Evolutionary conservation across 2,329 filamentous ascomycete genomes (phyloP).

Genomic region (Thermothelomyces thermophilus): DNA sequence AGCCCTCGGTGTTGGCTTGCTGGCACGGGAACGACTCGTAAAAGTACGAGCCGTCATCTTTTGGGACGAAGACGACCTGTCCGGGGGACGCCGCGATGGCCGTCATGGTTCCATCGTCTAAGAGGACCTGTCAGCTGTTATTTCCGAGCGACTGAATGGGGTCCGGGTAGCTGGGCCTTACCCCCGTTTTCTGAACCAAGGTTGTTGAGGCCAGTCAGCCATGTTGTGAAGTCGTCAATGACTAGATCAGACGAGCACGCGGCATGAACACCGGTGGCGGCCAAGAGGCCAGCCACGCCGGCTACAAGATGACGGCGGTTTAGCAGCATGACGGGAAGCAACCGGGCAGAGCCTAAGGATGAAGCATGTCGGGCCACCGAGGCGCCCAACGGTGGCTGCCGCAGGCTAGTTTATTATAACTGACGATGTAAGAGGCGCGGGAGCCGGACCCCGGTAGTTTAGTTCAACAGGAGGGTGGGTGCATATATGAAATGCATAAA

Average conservation of each 20-base stretch:
- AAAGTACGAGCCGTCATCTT: conserved; percentile 41
- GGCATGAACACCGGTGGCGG: conserved; percentile 18
- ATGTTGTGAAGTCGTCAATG: conserved; percentile 28
- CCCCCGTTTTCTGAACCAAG: conserved; percentile 26
- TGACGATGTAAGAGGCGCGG: neutral
- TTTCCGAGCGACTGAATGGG: neutral
- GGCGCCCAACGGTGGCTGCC: neutral
- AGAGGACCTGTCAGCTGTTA: neutral
- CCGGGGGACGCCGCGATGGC: conserved; percentile 35
- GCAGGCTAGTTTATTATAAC: neutral
- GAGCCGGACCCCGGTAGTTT: conserved; percentile 4
- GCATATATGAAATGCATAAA: conserved; percentile 5
- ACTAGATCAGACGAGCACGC: conserved; percentile 27
- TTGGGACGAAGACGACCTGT: conserved; percentile 45
- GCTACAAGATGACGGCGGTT: conserved; percentile 17
- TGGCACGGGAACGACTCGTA: conserved; percentile 48
- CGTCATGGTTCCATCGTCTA: conserved; percentile 41
- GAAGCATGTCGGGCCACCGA: neutral
- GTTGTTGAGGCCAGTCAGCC: conserved; percentile 26
- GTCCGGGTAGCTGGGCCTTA: conserved; percentile 12
- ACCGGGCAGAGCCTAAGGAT: neutral
- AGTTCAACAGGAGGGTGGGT: neutral
- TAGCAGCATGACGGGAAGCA: conserved; percentile 18
- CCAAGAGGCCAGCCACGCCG: conserved; percentile 20
- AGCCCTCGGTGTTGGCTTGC: conserved; percentile 38